phyloP scores from a whole-genome alignment of 2,329 filamentous ascomycete genomes.

The Ophiostoma montium region DNA sequence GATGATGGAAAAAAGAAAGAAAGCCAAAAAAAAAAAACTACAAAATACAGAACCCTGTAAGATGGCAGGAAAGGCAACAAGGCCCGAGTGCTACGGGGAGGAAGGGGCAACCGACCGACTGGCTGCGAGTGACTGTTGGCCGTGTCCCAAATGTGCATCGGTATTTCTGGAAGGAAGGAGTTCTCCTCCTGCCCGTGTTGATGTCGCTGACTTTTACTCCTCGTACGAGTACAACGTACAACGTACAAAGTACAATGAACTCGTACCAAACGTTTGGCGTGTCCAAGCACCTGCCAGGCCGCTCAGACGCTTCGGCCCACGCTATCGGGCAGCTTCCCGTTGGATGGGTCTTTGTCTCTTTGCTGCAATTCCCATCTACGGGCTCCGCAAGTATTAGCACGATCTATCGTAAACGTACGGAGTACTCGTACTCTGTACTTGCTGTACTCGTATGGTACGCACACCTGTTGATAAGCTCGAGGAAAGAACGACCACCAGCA shows the following conservation, averaged over 20 bases:
- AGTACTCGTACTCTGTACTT: neutral
- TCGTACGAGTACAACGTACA: too few species aligned
- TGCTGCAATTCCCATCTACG: too few species aligned
- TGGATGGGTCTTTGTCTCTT: neutral
- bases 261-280: too few species aligned
- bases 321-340: slow-evolving; percentile 11
- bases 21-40: neutral
- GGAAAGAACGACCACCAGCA: slow-evolving; percentile 1
- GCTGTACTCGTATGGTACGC: neutral
- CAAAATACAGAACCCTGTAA: neutral
- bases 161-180: neutral
- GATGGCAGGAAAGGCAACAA: neutral
- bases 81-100: neutral
- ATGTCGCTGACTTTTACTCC: too few species aligned
- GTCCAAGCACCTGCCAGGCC: neutral
- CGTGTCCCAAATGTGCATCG: neutral
- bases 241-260: too few species aligned
- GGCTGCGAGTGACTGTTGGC: neutral
- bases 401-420: too few species aligned
- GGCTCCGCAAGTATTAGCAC: too few species aligned
- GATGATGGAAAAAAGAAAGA: neutral
- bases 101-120: neutral
- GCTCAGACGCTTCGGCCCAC: neutral
- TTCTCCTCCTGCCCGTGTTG: too few species aligned
- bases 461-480: neutral